Conservation (phyloP, 2,329 filamentous ascomycete species). For the Pseudopyrenochaeta lycopersici region DNA sequence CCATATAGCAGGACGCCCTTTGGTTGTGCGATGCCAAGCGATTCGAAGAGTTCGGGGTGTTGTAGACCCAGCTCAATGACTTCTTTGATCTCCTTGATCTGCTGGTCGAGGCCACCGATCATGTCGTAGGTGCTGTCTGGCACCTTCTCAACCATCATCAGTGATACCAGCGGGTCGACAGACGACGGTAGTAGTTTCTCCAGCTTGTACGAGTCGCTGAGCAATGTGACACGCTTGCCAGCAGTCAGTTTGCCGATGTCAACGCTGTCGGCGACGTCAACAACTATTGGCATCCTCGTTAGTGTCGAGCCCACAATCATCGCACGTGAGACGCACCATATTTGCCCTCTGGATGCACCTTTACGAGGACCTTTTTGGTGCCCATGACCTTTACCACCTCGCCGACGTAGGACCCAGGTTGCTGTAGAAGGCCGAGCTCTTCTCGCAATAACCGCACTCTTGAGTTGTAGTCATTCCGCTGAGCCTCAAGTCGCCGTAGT, state of each 20-base stretch:
- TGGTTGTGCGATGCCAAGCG: conserved; percentile 96
- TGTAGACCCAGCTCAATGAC: conserved; percentile 98
- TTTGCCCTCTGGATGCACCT: conserved; percentile 99
- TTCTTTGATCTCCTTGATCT: conserved; percentile 99
- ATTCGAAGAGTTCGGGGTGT: conserved; percentile 98
- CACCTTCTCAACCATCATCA: conserved; percentile 99
- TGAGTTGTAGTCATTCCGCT: conserved; percentile 99
- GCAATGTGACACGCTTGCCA: conserved; percentile 94
- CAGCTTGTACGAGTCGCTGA: conserved; percentile 98
- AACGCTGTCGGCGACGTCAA: conserved; percentile 93
- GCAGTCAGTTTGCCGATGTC: conserved; percentile 95
- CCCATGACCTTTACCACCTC: conserved; percentile 99
- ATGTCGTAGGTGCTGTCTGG: conserved; percentile 99
- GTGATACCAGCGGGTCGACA: conserved; percentile 95
- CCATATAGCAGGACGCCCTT: conserved; percentile 98
- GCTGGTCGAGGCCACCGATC: conserved; percentile 98
- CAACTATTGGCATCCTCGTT: conserved; percentile 66
- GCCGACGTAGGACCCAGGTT: conserved; percentile 96
- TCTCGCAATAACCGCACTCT: conserved; percentile 92
- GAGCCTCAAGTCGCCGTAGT: conserved; percentile 91
- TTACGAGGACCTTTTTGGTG: conserved; percentile 98
- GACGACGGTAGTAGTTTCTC: conserved; percentile 98
- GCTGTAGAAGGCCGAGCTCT: conserved; percentile 93
- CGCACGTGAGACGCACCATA: conserved; percentile 73
- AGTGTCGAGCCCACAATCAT: not conserved